Evolutionary conservation across 2,329 filamentous ascomycete species (phyloP), one percentile per base, ranked within the genome.

Genomic region (Myriangium duriaei): DNA sequence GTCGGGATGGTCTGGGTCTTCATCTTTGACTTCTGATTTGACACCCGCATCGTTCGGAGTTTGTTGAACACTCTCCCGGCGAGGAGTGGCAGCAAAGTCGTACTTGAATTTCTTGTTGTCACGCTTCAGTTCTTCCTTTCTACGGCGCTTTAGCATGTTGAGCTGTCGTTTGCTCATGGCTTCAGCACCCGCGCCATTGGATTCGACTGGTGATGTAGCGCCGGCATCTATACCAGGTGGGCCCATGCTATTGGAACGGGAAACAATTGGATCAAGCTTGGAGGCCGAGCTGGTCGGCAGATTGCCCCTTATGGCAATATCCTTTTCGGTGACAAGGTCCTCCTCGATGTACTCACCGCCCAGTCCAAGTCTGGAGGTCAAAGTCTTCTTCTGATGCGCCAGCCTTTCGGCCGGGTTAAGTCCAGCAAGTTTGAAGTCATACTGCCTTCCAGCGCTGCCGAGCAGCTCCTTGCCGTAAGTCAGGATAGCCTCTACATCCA

Each of bases 91-190:
- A 1, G 84, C 82, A 37, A 98, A 68, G 56, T 98, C 91, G 32
- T 94, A 86, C 38, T 58, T 58, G 50, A 59, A 59, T 33, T 95
- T 96, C 47, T 81, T 88, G 41, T 87, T 84, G 37, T 88, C 84
- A 51, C 85, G 80, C 57, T 91, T 85, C 3, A 86, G 79, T 49
- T 92, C 84, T 50, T 81, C 76, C 61, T 96, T 98, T 30, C 86
- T 77, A 56, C 96, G 95, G 30, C 91, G 76, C 60, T 96, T 96
- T 7, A 98, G 64, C 37, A 91, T 84, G 52, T 98, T 98, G 13
- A 95, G 73, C 53, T 98, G 91, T 30, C 91, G 76, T 43, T 91
- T 88, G 63, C 91, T 96, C 36, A 98, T 68, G 2, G 77, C 77
- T 3, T 72, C 61, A 51, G 85, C 81, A 45, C 84, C 81, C 34